Evolutionary conservation across 768 basidiomycete species (phyloP).

Genomic region (Tricholoma saponaceum): DNA sequence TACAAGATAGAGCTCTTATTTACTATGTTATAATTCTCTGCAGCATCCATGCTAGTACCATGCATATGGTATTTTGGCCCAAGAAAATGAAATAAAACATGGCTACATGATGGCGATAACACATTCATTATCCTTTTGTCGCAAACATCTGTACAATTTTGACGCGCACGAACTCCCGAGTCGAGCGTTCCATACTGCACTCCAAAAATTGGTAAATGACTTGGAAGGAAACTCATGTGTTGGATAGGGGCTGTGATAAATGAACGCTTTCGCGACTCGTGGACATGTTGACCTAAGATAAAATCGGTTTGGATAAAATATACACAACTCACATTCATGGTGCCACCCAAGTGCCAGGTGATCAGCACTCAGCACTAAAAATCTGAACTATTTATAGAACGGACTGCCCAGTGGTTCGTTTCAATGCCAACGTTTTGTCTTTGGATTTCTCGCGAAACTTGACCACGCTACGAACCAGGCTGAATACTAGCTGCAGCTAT

Average conservation of each 20-base stretch:
- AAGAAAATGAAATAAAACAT: neutral
- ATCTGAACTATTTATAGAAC: neutral
- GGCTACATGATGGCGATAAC: neutral
- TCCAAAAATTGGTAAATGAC: conserved; percentile 5
- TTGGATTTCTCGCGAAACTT: conserved; percentile 12
- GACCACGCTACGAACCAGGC: conserved; percentile 12
- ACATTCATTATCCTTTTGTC: neutral
- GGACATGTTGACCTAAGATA: neutral
- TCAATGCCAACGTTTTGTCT: conserved; percentile 12
- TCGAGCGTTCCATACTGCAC: conserved; percentile 12
- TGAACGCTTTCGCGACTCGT: conserved; percentile 11
- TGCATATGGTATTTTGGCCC: too few relatives aligned
- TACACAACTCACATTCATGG: conserved; percentile 4
- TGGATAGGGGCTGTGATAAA: conserved; percentile 12
- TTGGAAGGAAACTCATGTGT: conserved; percentile 3
- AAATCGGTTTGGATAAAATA: neutral
- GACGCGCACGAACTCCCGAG: conserved; percentile 8
- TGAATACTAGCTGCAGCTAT: too few relatives aligned
- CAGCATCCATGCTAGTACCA: too few relatives aligned
- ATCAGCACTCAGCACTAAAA: too few relatives aligned
- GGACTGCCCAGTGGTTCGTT: conserved; percentile 7
- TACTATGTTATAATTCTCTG: too few relatives aligned
- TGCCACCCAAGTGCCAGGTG: too few relatives aligned
- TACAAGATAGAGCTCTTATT: too few relatives aligned
- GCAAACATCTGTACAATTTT: conserved; percentile 9